A percentile compares a stretch with the other conserved stretches of the same genome.
Conservation (phyloP, 2,329 filamentous ascomycete species). For the Bimuria novae-zelandiae region DNA sequence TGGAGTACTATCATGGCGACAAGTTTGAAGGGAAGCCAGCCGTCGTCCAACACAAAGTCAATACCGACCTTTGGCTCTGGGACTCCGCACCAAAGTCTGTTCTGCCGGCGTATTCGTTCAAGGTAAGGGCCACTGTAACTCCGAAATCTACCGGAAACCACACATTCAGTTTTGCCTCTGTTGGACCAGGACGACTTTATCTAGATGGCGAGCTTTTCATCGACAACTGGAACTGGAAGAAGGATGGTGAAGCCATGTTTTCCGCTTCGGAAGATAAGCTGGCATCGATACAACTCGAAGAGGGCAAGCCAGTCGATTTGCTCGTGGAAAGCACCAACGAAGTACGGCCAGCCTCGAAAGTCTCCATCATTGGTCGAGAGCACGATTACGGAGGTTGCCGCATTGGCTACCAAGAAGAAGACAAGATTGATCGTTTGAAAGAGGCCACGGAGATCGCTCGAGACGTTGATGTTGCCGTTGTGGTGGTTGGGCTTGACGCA, state of each 20-base stretch:
- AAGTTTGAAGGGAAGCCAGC: slow-evolving; percentile 63
- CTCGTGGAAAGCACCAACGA: slow-evolving; percentile 70
- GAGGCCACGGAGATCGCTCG: slow-evolving; percentile 70
- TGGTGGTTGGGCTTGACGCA: slow-evolving; percentile 77
- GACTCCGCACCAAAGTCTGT: slow-evolving; percentile 68
- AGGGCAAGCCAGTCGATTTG: slow-evolving; percentile 63
- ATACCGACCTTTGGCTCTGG: slow-evolving; percentile 72
- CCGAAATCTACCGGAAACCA: slow-evolving; percentile 65
- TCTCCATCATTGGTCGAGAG: slow-evolving; percentile 60
- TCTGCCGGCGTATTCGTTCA: slow-evolving; percentile 67
- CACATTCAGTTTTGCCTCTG: slow-evolving; percentile 69
- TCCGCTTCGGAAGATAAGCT: slow-evolving; percentile 69
- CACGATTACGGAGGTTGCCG: slow-evolving; percentile 73
- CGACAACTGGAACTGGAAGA: slow-evolving; percentile 71
- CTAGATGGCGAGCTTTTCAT: slow-evolving; percentile 64
- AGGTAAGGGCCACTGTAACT: slow-evolving; percentile 64
- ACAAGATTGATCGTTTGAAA: slow-evolving; percentile 59
- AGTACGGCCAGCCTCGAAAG: slow-evolving; percentile 64
- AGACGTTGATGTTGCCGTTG: slow-evolving; percentile 74
- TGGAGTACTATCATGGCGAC: slow-evolving; percentile 69
- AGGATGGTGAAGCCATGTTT: slow-evolving; percentile 73
- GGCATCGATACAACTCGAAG: slow-evolving; percentile 64
- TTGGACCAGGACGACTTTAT: slow-evolving; percentile 66
- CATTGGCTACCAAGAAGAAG: slow-evolving; percentile 71
- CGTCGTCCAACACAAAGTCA: slow-evolving; percentile 62